Evolutionary conservation across 495 filamentous ascomycete genomes (phyloP).

Genomic region (Glonium stellatum): DNA sequence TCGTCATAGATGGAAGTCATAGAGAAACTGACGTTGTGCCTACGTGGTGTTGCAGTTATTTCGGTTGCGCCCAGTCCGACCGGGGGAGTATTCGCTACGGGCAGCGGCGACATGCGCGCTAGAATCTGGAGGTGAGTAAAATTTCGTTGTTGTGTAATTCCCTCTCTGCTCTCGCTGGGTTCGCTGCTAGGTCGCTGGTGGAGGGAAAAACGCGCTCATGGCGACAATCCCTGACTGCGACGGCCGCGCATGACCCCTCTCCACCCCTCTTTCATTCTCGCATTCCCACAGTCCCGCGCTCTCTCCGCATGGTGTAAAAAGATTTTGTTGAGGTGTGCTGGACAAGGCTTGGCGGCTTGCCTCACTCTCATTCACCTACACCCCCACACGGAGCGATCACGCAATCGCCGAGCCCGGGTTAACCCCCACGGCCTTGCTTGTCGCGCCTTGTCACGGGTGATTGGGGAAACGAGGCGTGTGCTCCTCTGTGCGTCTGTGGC

Average conservation of each 20-base stretch:
- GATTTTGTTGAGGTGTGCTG: not conserved
- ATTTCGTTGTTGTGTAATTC: not conserved
- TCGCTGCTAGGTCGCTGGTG: too few relatives aligned
- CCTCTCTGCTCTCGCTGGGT: not conserved
- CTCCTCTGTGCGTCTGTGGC: constrained; percentile 11
- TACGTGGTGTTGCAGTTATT: constrained; percentile 32
- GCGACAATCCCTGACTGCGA: not conserved
- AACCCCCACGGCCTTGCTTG: constrained; percentile 13
- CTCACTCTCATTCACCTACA: not conserved
- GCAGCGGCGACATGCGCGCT: constrained; percentile 40
- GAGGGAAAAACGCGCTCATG: not conserved
- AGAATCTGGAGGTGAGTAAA: constrained; percentile 38
- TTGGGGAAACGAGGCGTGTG: constrained; percentile 10
- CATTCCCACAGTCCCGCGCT: not conserved
- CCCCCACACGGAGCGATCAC: not conserved
- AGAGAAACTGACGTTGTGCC: not conserved
- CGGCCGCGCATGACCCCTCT: not conserved
- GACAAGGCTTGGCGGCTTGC: not conserved
- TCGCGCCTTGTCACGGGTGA: not conserved
- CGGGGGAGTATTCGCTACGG: constrained; percentile 38
- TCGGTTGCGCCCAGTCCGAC: constrained; percentile 40
- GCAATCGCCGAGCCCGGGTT: not conserved
- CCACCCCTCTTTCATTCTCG: not conserved
- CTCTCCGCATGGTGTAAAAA: not conserved
- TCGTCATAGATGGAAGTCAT: not conserved